Evolutionary conservation across 768 basidiomycete species (phyloP), one percentile per base, ranked within the genome.

Genomic region (Trametes cingulata): DNA sequence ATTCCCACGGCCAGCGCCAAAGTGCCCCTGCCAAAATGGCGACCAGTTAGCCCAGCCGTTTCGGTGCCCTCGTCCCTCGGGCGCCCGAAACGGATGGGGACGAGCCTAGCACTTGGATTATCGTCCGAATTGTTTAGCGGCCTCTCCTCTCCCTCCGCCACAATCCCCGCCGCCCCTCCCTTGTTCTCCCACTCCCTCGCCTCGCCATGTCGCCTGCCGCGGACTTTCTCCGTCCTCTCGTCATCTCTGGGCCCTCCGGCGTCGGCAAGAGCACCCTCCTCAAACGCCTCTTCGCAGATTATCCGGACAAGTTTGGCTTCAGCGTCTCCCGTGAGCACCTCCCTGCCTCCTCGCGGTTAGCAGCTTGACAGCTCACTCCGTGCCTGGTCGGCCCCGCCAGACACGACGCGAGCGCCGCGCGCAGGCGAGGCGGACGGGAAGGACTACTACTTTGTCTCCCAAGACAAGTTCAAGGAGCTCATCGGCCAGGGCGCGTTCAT

Each of bases 251-350:
- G 0, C 95, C 95, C 0, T 95, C 93, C 1, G 95, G 95, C 60
- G 91, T 95, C 2, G 96, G 96, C 52, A 98, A 98, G 74, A 92
- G 90, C 69, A 96, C 96, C 0, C 85, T 98, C 33, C 82, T 98
- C 50, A 79, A 80, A 51, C 86, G 86, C 51, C 86, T 98, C 53
- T 91, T 98, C 72, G 75, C 74, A 27, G 89, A 93, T 33, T 84
- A 82, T 71, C 94, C 93, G 3, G 86, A 88, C 73, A 85, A 81
- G 60, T 98, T 98, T 72, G 91, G 91, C 9, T 98, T 98, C 79
- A 90, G 88, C 70, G 88, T 98, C 55, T 97, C 95, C 40, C 96
- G 93, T 95, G 73, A 62, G 58, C 60, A 39, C 56, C 57, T 52
- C 27, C 37, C 52, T 51, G 52, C 52, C 47, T 51, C 24, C 36